phyloP scores from a whole-genome alignment of 805 yeast genomes.

The Hagleromyces aurorensis region DNA sequence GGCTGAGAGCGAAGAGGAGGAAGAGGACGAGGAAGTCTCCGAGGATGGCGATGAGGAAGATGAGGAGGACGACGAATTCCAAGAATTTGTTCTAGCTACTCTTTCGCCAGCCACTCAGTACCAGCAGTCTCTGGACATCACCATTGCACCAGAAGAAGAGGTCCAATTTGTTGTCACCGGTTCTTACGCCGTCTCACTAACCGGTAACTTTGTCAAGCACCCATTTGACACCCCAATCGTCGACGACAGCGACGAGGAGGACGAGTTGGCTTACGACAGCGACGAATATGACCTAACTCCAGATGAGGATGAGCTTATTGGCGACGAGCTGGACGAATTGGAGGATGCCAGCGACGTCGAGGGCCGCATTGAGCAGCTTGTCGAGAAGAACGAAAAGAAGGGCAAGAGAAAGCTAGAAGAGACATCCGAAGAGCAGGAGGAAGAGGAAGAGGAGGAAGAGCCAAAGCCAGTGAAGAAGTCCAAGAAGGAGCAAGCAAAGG shows the following conservation, averaged over 20 bases:
- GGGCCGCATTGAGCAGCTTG: slow-evolving; percentile 65
- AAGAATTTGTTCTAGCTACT: slow-evolving; percentile 82
- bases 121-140: slow-evolving; percentile 88
- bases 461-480: slow-evolving; percentile 22
- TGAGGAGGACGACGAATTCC: slow-evolving; percentile 66
- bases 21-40: slow-evolving; percentile 40
- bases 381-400: slow-evolving; percentile 48
- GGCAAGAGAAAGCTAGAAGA: slow-evolving; percentile 29
- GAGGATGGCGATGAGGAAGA: slow-evolving; percentile 51
- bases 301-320: slow-evolving; percentile 42
- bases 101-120: slow-evolving; percentile 74
- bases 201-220: slow-evolving; percentile 95
- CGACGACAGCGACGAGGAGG: slow-evolving; percentile 43
- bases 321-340: slow-evolving; percentile 48
- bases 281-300: slow-evolving; percentile 37
- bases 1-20: slow-evolving; percentile 44
- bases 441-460: slow-evolving; percentile 26
- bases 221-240: slow-evolving; percentile 57
- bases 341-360: slow-evolving; percentile 67
- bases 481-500: slow-evolving; percentile 24
- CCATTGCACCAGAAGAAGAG: slow-evolving; percentile 89
- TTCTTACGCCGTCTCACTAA: slow-evolving; percentile 83
- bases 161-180: slow-evolving; percentile 93
- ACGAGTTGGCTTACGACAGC: slow-evolving; percentile 66
- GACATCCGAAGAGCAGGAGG: slow-evolving; percentile 28